Percentiles rank a stretch among this genome's conserved stretches.
phyloP scores from a whole-genome alignment of 2,329 filamentous ascomycete genomes.

The Alternaria brassicae region DNA sequence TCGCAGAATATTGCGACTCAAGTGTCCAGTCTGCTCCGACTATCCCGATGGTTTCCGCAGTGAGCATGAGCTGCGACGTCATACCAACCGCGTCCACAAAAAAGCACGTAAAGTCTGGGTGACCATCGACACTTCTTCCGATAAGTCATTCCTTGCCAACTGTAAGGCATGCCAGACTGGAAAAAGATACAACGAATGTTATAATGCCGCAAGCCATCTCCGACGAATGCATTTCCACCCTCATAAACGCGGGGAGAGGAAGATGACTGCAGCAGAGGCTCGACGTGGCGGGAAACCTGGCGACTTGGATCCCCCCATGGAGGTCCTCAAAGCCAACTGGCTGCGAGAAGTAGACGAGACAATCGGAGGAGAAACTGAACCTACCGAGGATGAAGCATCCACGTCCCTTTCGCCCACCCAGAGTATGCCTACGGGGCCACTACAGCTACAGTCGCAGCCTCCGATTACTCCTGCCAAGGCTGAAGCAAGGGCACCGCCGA shows the following conservation, averaged over 20 bases:
- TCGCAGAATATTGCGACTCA: slow-evolving; percentile 45
- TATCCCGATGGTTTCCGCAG: slow-evolving; percentile 83
- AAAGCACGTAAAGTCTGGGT: slow-evolving; percentile 68
- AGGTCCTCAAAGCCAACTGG: slow-evolving; percentile 65
- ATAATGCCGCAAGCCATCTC: slow-evolving; percentile 91
- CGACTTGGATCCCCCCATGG: slow-evolving; percentile 63
- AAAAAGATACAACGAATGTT: slow-evolving; percentile 89
- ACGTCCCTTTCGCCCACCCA: slow-evolving; percentile 28
- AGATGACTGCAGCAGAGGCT: slow-evolving; percentile 64
- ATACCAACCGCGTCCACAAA: slow-evolving; percentile 70
- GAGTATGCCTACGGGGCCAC: slow-evolving; percentile 7
- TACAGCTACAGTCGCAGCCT: slow-evolving; percentile 16
- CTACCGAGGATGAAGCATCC: slow-evolving; percentile 29
- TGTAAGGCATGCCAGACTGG: slow-evolving; percentile 81
- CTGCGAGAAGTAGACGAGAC: slow-evolving; percentile 63
- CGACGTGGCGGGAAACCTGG: slow-evolving; percentile 67
- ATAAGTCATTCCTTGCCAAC: slow-evolving; percentile 72
- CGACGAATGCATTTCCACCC: slow-evolving; percentile 87
- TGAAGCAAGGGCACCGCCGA: slow-evolving; percentile 45
- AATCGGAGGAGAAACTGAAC: slow-evolving; percentile 38
- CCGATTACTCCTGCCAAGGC: slow-evolving; percentile 26
- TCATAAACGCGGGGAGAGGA: slow-evolving; percentile 61
- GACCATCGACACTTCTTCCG: slow-evolving; percentile 65
- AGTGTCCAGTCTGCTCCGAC: slow-evolving; percentile 72
- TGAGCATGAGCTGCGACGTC: slow-evolving; percentile 71